Evolutionary conservation across 495 filamentous ascomycete genomes (phyloP), one percentile per base, ranked within the genome.

Genomic region (Pyrenula massariospora): DNA sequence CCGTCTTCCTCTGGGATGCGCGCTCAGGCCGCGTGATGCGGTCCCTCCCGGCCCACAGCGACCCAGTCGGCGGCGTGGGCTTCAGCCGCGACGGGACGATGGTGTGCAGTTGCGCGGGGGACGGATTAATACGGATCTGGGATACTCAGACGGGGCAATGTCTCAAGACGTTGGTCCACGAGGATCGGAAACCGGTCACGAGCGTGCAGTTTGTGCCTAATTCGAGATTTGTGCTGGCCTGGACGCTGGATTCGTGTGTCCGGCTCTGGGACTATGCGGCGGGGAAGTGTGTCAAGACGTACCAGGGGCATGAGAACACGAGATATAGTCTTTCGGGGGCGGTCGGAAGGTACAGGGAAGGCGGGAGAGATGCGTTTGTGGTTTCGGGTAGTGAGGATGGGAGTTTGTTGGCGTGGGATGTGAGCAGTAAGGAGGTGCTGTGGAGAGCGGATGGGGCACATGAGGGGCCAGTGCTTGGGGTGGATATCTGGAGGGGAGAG

Each of bases 91-190:
- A 98, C 61, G 93, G 93, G 3, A 98, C 93, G 1, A 72, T 98
- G 63, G 85, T 97, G 24, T 89, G 84, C 3, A 90, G 85, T 53
- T 98, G 93, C 62, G 85, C 88, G 12, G 83, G 88, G 2, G 93
- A 98, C 63, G 93, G 93, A 0, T 71, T 97, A 56, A 93, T 96
- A 50, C 67, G 93, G 36, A 84, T 98, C 55, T 98, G 93, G 93
- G 93, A 98, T 64, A 95, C 94, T 3, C 83, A 84, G 25, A 95
- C 92, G 19, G 94, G 94, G 3, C 94, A 97, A 70, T 98, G 93
- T 74, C 77, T 98, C 12, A 83, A 89, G 24, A 98, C 93, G 0
- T 76, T 98, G 3, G 89, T 98, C 3, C 89, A 96, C 75, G 93
- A 96, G 71, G 94, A 97, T 69, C 95, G 95, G 67, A 88, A 90